These are phyloP conservation scores for Coelastrella sp. DNA, from an alignment of 139 green algal species.

Conservation along the genomic window DNA sequence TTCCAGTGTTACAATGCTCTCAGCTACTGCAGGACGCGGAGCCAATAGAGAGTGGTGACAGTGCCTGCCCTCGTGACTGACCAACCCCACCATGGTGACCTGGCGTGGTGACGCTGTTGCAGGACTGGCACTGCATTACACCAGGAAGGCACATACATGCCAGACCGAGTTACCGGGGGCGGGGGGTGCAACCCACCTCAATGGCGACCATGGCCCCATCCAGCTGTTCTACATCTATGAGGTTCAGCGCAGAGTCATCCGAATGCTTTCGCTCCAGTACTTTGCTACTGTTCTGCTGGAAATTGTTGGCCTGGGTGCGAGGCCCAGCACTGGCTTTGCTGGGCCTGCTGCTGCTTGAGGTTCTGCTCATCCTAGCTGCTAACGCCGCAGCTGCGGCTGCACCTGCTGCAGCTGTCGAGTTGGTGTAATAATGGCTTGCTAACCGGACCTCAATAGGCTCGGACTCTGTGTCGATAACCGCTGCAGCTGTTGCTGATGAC, in stretches of 20 bases:
- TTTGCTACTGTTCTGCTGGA: neutral
- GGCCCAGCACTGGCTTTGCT: neutral
- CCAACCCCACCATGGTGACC: too few relatives aligned
- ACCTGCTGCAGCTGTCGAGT: neutral
- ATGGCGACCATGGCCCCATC: neutral
- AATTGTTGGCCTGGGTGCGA: too few relatives aligned
- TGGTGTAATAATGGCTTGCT: neutral
- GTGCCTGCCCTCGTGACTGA: too few relatives aligned
- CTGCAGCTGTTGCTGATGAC: neutral
- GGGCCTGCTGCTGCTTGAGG: neutral
- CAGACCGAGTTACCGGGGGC: neutral
- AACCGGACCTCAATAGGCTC: neutral
- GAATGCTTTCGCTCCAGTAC: neutral
- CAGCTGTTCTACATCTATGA: conserved; percentile 1
- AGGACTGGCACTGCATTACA: neutral
- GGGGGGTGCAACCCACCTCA: neutral
- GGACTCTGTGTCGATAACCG: neutral
- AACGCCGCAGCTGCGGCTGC: neutral
- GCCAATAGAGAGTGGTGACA: too few relatives aligned
- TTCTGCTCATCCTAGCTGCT: neutral
- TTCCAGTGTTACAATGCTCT: too few relatives aligned
- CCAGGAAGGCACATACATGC: too few relatives aligned
- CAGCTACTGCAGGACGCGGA: too few relatives aligned
- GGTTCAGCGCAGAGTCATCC: neutral
- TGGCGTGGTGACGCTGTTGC: neutral